A percentile compares a stretch with the other conserved stretches of the same genome.
Conservation (phyloP, 2,329 filamentous ascomycete species). For the Aureobasidium mangrovei region DNA sequence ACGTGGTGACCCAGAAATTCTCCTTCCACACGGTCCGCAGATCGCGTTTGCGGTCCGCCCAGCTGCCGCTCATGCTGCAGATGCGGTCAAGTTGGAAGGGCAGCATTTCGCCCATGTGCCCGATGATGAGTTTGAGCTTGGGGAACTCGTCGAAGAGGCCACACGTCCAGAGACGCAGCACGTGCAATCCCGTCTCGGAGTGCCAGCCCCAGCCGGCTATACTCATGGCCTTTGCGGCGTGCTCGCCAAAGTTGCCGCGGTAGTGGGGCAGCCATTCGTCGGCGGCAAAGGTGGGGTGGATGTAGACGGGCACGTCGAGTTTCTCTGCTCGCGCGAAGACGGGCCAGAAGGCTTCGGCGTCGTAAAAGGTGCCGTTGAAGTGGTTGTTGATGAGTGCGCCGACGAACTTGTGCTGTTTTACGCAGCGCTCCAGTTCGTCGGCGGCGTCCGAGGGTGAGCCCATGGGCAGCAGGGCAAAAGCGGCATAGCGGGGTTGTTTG, state of each 20-base stretch:
- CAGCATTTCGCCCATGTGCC: slow-evolving; percentile 50
- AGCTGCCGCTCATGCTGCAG: slow-evolving; percentile 17
- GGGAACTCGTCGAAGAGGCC: slow-evolving; percentile 50
- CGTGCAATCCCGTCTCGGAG: slow-evolving; percentile 39
- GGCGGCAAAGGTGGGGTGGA: slow-evolving; percentile 41
- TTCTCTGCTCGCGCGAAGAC: slow-evolving; percentile 27
- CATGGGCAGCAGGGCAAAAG: slow-evolving; percentile 28
- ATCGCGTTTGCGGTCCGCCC: slow-evolving; percentile 28
- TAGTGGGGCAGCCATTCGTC: slow-evolving; percentile 32
- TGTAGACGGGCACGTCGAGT: slow-evolving; percentile 44
- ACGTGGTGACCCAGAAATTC: slow-evolving; percentile 54
- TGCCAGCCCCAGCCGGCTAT: slow-evolving; percentile 45
- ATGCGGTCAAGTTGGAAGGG: slow-evolving; percentile 49
- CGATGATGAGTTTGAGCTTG: slow-evolving; percentile 46
- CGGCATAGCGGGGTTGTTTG: slow-evolving; percentile 25
- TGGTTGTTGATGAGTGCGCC: slow-evolving; percentile 31
- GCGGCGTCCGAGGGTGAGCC: slow-evolving; percentile 25
- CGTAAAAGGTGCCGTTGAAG: slow-evolving; percentile 27
- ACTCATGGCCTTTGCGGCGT: slow-evolving; percentile 28
- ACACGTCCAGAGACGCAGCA: slow-evolving; percentile 42
- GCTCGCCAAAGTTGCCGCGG: slow-evolving; percentile 30
- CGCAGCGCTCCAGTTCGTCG: slow-evolving; percentile 25
- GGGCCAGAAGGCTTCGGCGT: slow-evolving; percentile 25
- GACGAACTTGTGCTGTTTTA: slow-evolving; percentile 27
- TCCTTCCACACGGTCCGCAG: slow-evolving; percentile 36